Percentiles rank a stretch among this genome's conserved stretches.
phyloP scores from a whole-genome alignment of 83 land plant genomes.

The Picea abies region DNA sequence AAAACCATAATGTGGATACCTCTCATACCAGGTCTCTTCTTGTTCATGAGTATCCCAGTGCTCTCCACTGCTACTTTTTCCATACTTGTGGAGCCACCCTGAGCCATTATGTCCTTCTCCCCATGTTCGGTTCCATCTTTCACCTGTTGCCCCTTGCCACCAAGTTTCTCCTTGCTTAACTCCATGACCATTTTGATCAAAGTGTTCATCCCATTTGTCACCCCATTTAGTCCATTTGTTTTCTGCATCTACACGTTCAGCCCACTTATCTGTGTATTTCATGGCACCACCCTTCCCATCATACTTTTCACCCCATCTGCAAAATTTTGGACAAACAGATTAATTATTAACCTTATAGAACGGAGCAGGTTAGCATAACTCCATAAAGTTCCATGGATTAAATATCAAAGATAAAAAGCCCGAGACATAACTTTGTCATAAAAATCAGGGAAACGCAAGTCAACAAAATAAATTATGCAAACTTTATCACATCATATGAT shows the following conservation, averaged over 20 bases:
- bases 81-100: slow-evolving; percentile 99
- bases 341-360: not conserved
- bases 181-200: slow-evolving; percentile 72
- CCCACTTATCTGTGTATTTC: slow-evolving; percentile 99
- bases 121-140: slow-evolving; percentile 98
- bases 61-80: slow-evolving; percentile 96
- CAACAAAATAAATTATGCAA: slow-evolving; percentile 11
- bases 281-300: slow-evolving; percentile 89
- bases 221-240: slow-evolving; percentile 97
- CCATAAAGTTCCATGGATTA: not conserved
- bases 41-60: slow-evolving; percentile 94
- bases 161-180: slow-evolving; percentile 97
- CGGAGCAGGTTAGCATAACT: not conserved
- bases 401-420: not conserved
- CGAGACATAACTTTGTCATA: not conserved
- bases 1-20: slow-evolving; percentile 88
- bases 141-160: slow-evolving; percentile 93
- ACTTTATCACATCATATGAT: not conserved
- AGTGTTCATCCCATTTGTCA: slow-evolving; percentile 98
- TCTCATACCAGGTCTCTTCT: slow-evolving; percentile 97
- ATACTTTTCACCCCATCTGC: slow-evolving; percentile 98
- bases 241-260: slow-evolving; percentile 75
- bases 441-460: not conserved
- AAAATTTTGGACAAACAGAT: slow-evolving; percentile 14
- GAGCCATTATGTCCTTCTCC: slow-evolving; percentile 94